phyloP scores from a whole-genome alignment of 768 basidiomycete species.

The Chlorophyllum brunneum region DNA sequence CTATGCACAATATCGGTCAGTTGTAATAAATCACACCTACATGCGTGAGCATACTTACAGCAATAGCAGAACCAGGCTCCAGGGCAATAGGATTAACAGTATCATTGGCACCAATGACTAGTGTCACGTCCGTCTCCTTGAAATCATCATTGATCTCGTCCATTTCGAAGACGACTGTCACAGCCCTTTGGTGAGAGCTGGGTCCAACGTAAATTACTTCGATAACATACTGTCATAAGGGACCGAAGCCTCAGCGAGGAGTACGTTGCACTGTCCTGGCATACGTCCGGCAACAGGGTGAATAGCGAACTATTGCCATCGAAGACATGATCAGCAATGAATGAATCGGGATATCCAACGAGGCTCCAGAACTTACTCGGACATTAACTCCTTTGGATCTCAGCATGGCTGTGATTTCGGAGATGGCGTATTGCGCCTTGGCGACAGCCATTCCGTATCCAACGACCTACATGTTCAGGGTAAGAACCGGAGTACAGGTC shows the following conservation, averaged over 20 bases:
- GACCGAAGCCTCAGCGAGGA: conserved; percentile 85
- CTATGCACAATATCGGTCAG: conserved; percentile 28
- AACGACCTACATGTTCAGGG: conserved; percentile 47
- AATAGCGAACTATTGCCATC: conserved; percentile 59
- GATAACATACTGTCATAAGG: conserved; percentile 74
- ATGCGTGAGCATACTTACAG: conserved; percentile 31
- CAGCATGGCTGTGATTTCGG: conserved; percentile 72
- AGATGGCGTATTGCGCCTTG: conserved; percentile 79
- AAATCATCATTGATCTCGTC: conserved; percentile 95
- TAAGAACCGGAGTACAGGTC: not conserved
- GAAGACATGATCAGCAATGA: not conserved
- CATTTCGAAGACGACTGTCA: conserved; percentile 85
- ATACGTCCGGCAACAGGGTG: conserved; percentile 92
- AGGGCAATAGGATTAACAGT: conserved; percentile 90
- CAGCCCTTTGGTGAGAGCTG: conserved; percentile 5
- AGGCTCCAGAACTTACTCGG: conserved; percentile 34
- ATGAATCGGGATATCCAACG: not conserved
- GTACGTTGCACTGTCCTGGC: conserved; percentile 93
- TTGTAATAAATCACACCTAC: not conserved
- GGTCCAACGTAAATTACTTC: not conserved
- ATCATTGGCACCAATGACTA: conserved; percentile 91
- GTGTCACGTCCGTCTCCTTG: conserved; percentile 80
- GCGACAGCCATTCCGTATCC: conserved; percentile 93
- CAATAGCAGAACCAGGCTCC: conserved; percentile 82
- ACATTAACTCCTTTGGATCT: conserved; percentile 74